Evolutionary conservation across 345 rosid genomes (phyloP), one percentile per base, ranked within the genome.

Genomic region (Sisymbrium irio): DNA sequence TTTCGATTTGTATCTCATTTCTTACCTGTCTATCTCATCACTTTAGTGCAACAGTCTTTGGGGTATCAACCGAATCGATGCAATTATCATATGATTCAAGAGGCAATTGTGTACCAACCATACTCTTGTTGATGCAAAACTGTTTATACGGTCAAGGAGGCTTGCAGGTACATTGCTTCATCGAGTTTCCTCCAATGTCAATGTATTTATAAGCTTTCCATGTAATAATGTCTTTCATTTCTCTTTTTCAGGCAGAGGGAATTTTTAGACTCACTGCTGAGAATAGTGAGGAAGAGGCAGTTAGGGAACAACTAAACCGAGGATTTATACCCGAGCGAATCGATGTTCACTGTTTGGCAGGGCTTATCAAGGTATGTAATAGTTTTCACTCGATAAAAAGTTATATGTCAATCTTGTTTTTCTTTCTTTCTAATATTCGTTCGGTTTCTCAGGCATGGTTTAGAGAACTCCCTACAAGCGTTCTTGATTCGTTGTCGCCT

Each of bases 1-100:
- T 64, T 3, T 73, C 5, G 9, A 4, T 56, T 45, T 6, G 12
- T 17, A 4, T 69, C 63, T 63, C 49, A 46, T 56, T 14, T 10
- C 55, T 77, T 71, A 73, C 77, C 20, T 63, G 18, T 35, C 20
- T 50, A 58, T 71, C n/a, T 71, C 60, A 56, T 39, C 14, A 39
- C 25, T 22, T 58, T 75, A 94, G 98, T 82, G 86, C 97, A 15
- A 91, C 85, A 78, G 97, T 91, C 62, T 94, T 94, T 57, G 98
- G 98, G 14, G 98, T 94, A 74, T 94, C 98, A 22, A 89, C 98
- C 1, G 95, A 94, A 60, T 89, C 97, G 36, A 89, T 94, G 98
- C 98, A 94, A 57, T 84, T 94, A 36, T 89, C 97, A 44, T 91
- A 79, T 62, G 98, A 94, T 66, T 80, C 96, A 36, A 81, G 97